These are phyloP conservation scores for Xylaria nigripes DNA, from an alignment of 495 filamentous ascomycete species.

Conservation along the genomic window DNA sequence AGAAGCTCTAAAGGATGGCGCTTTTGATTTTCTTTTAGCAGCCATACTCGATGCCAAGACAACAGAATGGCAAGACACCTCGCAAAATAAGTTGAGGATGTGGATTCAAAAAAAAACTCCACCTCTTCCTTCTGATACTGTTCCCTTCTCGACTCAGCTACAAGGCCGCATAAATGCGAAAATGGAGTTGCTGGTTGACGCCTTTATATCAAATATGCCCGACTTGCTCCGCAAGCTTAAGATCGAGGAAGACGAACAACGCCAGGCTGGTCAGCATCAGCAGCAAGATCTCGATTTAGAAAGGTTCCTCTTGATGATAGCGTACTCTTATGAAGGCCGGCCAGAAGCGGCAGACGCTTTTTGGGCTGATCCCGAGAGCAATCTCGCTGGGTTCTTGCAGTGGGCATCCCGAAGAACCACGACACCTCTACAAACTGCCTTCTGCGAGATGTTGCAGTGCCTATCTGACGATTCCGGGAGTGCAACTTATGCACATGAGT, in stretches of 20 bases:
- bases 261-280: slow-evolving; percentile 58
- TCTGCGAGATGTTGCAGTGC: slow-evolving; percentile 88
- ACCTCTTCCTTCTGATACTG: slow-evolving; percentile 51
- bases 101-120: slow-evolving; percentile 72
- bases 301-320: slow-evolving; percentile 82
- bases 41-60: slow-evolving; percentile 67
- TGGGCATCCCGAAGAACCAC: slow-evolving; percentile 92
- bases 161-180: slow-evolving; percentile 64
- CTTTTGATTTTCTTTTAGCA: slow-evolving; percentile 82
- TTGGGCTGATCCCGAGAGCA: slow-evolving; percentile 82
- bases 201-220: slow-evolving; percentile 89
- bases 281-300: slow-evolving; percentile 80
- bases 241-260: slow-evolving; percentile 80
- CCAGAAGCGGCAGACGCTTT: slow-evolving; percentile 77
- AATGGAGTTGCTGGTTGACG: slow-evolving; percentile 78
- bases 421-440: slow-evolving; percentile 85
- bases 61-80: slow-evolving; percentile 71
- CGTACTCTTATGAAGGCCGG: slow-evolving; percentile 80
- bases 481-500: slow-evolving; percentile 73
- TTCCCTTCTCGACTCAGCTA: slow-evolving; percentile 55
- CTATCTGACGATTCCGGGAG: slow-evolving; percentile 73
- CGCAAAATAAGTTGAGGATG: slow-evolving; percentile 61
- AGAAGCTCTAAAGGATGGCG: slow-evolving; percentile 76
- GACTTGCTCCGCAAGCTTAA: slow-evolving; percentile 81
- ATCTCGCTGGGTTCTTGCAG: slow-evolving; percentile 84